A percentile compares a stretch with the other conserved stretches of the same genome.
phyloP scores from a whole-genome alignment of 441 rosid species.

The Aquilaria agallochum region DNA sequence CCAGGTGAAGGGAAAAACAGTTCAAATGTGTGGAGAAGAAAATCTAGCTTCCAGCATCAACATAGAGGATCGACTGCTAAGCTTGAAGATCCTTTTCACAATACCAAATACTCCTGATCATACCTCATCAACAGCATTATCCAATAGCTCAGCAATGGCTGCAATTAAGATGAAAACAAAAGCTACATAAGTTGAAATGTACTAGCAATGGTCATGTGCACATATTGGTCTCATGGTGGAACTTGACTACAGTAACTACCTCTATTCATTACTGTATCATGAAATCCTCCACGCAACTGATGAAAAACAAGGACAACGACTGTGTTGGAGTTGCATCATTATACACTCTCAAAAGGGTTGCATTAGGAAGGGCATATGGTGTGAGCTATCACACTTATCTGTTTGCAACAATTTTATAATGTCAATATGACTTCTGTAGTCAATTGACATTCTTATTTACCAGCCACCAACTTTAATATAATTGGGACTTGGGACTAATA shows the following conservation, averaged over 20 bases:
- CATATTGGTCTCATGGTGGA: not conserved
- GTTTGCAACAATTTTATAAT: too few species aligned
- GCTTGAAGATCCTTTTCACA: too few species aligned
- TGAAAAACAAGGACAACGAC: not conserved
- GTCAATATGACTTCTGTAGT: too few species aligned
- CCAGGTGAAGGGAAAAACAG: not conserved
- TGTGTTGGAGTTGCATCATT: not conserved
- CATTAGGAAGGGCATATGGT: too few species aligned
- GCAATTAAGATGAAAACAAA: conserved; percentile 21
- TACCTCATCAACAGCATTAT: conserved; percentile 98
- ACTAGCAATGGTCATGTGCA: conserved; percentile 2
- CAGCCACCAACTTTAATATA: too few species aligned
- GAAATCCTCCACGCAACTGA: not conserved
- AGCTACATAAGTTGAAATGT: not conserved
- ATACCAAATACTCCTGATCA: not conserved
- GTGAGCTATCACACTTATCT: too few species aligned
- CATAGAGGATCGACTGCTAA: too few species aligned
- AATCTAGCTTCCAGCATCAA: too few species aligned
- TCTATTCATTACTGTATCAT: not conserved
- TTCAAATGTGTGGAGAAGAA: not conserved
- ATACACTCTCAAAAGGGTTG: too few species aligned
- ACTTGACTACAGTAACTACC: not conserved
- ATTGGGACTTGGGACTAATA: not conserved
- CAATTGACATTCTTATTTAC: too few species aligned
- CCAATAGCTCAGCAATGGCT: conserved; percentile 97